A percentile compares a stretch with the other conserved stretches of the same genome.
Evolutionary conservation across 2,329 filamentous ascomycete species (phyloP).

Genomic region (Pseudogymnoascus sp.): DNA sequence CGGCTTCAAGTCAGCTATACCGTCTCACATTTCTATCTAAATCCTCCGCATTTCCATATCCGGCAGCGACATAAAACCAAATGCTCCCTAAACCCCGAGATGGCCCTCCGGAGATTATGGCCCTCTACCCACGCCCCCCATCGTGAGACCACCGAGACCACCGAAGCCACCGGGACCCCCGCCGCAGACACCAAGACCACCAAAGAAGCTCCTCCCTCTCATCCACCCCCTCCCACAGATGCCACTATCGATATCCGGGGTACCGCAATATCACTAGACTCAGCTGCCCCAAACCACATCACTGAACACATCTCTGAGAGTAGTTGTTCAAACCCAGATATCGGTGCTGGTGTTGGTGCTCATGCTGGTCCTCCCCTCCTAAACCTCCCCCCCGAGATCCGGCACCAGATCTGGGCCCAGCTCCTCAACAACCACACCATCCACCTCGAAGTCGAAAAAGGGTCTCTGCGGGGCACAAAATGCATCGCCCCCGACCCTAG

Average conservation of each 20-base stretch:
- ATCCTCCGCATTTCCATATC: not conserved
- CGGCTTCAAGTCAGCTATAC: not conserved
- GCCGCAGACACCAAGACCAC: no score
- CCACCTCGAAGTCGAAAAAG: conserved; percentile 9
- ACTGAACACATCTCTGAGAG: not conserved
- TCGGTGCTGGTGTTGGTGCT: not conserved
- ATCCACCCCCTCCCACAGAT: no score
- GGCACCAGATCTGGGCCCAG: conserved; percentile 17
- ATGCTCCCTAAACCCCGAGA: no score
- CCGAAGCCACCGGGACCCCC: no score
- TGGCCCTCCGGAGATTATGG: not conserved
- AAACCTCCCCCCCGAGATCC: conserved; percentile 14
- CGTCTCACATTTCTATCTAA: no score
- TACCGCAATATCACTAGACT: not conserved
- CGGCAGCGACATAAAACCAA: no score
- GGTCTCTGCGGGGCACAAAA: not conserved
- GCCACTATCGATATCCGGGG: not conserved
- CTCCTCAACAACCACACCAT: conserved; percentile 12
- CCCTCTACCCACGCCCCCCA: not conserved
- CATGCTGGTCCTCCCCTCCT: conserved; percentile 1
- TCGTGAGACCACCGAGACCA: not conserved
- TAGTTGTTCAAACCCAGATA: not conserved
- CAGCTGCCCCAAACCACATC: not conserved
- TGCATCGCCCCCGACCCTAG: not conserved
- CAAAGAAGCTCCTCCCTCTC: no score